phyloP scores from a whole-genome alignment of 1,284 basidiomycete genomes.

The Jaminaea rosea region DNA sequence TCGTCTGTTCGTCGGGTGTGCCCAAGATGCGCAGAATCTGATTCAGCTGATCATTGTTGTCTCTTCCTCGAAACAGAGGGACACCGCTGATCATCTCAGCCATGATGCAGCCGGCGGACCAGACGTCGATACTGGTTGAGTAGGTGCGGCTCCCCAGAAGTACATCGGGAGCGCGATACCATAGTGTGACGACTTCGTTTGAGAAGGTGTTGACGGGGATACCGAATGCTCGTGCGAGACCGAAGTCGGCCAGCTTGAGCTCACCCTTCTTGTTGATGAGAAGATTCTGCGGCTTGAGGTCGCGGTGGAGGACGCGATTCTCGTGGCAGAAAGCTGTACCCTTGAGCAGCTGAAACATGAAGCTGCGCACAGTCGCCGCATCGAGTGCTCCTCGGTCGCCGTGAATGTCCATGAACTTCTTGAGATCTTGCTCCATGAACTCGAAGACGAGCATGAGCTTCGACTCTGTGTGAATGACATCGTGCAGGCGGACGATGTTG shows the following conservation, averaged over 20 bases:
- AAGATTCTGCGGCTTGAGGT: constrained; percentile 94
- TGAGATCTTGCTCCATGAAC: constrained; percentile 95
- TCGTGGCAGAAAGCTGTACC: constrained; percentile 98
- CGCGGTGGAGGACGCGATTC: constrained; percentile 92
- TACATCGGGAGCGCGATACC: constrained; percentile 98
- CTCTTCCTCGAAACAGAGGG: constrained; percentile 90
- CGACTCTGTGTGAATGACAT: constrained; percentile 89
- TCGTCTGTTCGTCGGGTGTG: constrained; percentile 79
- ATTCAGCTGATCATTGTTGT: constrained; percentile 93
- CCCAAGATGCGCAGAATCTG: constrained; percentile 97
- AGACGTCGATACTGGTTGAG: constrained; percentile 96
- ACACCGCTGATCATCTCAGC: constrained; percentile 85
- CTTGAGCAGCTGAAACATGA: constrained; percentile 94
- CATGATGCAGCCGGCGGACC: constrained; percentile 98
- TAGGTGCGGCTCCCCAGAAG: constrained; percentile 94
- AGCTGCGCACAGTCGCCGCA: constrained; percentile 83
- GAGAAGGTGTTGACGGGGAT: constrained; percentile 47
- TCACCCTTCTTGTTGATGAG: constrained; percentile 88
- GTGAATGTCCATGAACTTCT: constrained; percentile 98
- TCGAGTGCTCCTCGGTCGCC: constrained; percentile 92
- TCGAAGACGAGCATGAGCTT: constrained; percentile 98
- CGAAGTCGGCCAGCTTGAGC: constrained; percentile 74
- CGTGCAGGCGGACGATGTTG: constrained; percentile 90
- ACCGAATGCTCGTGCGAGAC: constrained; percentile 73
- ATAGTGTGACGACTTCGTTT: constrained; percentile 68